Evolutionary conservation across 257 asterid genomes (phyloP).

Genomic region (Petunia axillaris): DNA sequence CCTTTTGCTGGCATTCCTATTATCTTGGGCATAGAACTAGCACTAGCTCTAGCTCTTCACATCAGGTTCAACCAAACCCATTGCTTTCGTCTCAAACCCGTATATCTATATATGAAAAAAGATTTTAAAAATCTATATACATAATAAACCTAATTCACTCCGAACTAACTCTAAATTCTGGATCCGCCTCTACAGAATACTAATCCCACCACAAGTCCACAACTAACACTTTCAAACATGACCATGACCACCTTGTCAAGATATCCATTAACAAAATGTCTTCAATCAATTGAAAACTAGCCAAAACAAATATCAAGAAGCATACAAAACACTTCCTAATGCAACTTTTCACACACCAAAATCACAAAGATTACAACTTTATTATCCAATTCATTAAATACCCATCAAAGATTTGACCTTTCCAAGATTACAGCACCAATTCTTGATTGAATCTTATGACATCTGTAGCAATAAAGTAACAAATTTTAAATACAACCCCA

Average conservation of each 20-base stretch:
- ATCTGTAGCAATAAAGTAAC: slow-evolving; percentile 25
- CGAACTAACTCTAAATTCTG: slow-evolving; percentile 22
- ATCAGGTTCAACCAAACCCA: not conserved
- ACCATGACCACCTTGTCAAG: slow-evolving; percentile 31
- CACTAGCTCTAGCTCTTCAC: not conserved
- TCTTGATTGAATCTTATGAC: slow-evolving; percentile 22
- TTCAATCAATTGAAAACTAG: not conserved
- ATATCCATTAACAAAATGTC: not conserved
- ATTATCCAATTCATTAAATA: slow-evolving; percentile 12
- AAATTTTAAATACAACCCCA: not conserved
- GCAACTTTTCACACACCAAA: slow-evolving; percentile 2
- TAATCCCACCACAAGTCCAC: slow-evolving; percentile 27
- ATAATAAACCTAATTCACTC: not conserved
- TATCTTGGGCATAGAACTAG: slow-evolving; percentile 16
- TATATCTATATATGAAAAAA: not conserved
- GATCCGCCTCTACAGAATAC: not conserved
- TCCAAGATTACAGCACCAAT: slow-evolving; percentile 16
- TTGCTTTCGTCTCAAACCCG: not conserved
- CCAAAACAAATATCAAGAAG: not conserved
- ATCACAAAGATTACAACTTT: slow-evolving; percentile 22
- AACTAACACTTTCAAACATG: slow-evolving; percentile 27
- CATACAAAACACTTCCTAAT: slow-evolving; percentile 12
- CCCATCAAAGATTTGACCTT: slow-evolving; percentile 29
- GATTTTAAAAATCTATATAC: slow-evolving; percentile 22
- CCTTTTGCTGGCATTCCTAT: slow-evolving; percentile 43